These are phyloP conservation scores for Achlya hypogyna DNA, from an alignment of 352 stramenopile genomes.

Conservation along the genomic window DNA sequence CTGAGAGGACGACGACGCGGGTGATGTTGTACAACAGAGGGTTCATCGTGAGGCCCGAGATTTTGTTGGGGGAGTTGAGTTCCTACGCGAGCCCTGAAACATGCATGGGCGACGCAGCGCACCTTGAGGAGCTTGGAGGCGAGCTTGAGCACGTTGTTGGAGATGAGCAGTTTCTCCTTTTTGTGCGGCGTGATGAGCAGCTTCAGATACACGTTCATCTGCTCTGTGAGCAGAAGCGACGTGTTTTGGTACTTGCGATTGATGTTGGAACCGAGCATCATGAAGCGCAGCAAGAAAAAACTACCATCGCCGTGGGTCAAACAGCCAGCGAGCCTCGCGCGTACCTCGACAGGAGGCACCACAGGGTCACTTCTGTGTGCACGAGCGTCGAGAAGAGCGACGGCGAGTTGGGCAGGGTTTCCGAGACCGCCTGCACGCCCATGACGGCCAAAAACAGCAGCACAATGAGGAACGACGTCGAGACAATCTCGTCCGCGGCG, in stretches of 20 bases:
- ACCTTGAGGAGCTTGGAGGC: conserved; percentile 86
- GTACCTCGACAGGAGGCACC: conserved; percentile 75
- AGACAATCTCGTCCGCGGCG: conserved; percentile 82
- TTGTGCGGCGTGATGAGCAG: conserved; percentile 79
- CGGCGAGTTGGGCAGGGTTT: conserved; percentile 37
- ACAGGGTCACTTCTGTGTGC: conserved; percentile 80
- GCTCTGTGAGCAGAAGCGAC: conserved; percentile 83
- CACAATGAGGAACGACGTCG: conserved; percentile 82
- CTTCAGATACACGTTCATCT: conserved; percentile 85
- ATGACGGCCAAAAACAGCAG: conserved; percentile 77
- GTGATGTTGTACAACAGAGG: conserved; percentile 85
- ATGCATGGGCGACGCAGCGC: background rate
- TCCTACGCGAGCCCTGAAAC: conserved; percentile 33
- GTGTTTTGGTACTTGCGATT: conserved; percentile 90
- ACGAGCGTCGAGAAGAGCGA: conserved; percentile 40
- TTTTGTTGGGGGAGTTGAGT: conserved; percentile 86
- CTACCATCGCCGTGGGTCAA: too few relatives aligned
- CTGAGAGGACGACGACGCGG: conserved; percentile 80
- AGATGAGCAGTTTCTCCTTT: conserved; percentile 83
- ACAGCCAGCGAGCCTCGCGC: background rate
- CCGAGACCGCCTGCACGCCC: conserved; percentile 72
- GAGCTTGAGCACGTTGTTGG: conserved; percentile 87
- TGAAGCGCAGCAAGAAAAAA: conserved; percentile 86
- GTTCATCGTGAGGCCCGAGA: conserved; percentile 86
- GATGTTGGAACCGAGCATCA: conserved; percentile 85